Evolutionary conservation across 108 stramenopile species (phyloP).

Genomic region (Stephanodiscus triporus): DNA sequence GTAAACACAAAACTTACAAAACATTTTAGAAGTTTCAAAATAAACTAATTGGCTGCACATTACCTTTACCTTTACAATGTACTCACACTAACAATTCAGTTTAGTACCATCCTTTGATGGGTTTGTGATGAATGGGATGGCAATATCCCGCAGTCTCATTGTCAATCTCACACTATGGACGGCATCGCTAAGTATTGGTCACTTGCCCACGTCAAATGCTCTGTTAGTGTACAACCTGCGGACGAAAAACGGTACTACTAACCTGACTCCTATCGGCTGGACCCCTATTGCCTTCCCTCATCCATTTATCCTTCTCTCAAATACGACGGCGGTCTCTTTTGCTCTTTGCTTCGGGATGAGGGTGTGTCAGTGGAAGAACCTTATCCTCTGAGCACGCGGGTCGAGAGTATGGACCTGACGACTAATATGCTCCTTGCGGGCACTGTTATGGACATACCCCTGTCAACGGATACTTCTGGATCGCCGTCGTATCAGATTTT

Average conservation of each 20-base stretch:
- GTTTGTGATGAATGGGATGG: no score
- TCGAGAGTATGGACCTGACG: background rate
- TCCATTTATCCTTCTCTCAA: background rate
- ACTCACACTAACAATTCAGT: no score
- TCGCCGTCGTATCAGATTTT: background rate
- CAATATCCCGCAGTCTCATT: no score
- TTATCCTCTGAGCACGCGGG: background rate
- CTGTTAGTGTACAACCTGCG: background rate
- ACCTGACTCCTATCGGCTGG: background rate
- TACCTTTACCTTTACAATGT: no score
- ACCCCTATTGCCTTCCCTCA: background rate
- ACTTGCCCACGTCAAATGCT: background rate
- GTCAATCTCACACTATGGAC: no score
- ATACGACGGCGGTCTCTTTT: background rate
- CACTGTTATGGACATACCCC: background rate
- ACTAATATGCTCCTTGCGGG: background rate
- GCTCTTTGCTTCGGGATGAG: background rate
- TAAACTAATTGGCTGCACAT: no score
- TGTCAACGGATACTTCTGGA: background rate
- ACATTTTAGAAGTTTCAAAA: no score
- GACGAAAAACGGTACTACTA: background rate
- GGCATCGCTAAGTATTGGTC: background rate
- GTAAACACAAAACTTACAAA: no score
- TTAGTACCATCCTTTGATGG: no score
- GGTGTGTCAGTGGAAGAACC: background rate